Percentiles rank a stretch among this genome's conserved stretches.
These are phyloP conservation scores for Naganishia vaughanmartiniae DNA, from an alignment of 768 basidiomycete species.

Conservation along the genomic window DNA sequence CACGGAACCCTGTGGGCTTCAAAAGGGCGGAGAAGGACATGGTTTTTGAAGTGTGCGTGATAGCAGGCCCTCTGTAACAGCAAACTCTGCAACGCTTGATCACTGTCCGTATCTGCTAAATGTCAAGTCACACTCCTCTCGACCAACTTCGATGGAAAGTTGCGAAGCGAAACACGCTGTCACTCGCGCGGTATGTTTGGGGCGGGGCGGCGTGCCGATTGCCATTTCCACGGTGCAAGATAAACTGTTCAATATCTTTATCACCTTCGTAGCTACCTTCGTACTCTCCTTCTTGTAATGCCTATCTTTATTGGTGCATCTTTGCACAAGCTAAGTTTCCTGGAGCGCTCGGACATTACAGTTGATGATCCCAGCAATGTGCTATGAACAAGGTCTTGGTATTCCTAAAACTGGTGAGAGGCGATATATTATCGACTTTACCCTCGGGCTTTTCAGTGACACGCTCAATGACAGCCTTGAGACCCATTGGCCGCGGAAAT, in stretches of 20 bases:
- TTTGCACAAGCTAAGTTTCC: too few species aligned
- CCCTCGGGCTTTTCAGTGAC: too few species aligned
- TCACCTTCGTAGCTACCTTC: too few species aligned
- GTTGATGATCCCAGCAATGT: too few species aligned
- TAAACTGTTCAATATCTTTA: not conserved
- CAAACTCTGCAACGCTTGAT: conserved; percentile 4
- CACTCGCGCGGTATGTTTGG: conserved; percentile 22
- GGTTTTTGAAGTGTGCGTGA: not conserved
- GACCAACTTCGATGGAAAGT: not conserved
- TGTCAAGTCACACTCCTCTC: not conserved
- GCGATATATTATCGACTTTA: too few species aligned
- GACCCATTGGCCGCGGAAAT: not conserved
- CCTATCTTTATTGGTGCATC: too few species aligned
- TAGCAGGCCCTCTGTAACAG: conserved; percentile 17
- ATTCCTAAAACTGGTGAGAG: too few species aligned
- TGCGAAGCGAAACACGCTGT: not conserved
- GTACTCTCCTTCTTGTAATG: too few species aligned
- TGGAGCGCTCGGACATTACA: too few species aligned
- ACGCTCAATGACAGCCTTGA: not conserved
- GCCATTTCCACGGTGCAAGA: not conserved
- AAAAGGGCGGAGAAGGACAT: conserved; percentile 24
- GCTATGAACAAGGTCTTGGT: too few species aligned
- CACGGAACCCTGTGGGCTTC: conserved; percentile 20
- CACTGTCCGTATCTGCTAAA: not conserved
- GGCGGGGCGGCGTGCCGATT: conserved; percentile 14